Base-by-base conservation (phyloP, 225 moss, liverwort and hornwort genomes). In the Climacium dendroides region DNA sequence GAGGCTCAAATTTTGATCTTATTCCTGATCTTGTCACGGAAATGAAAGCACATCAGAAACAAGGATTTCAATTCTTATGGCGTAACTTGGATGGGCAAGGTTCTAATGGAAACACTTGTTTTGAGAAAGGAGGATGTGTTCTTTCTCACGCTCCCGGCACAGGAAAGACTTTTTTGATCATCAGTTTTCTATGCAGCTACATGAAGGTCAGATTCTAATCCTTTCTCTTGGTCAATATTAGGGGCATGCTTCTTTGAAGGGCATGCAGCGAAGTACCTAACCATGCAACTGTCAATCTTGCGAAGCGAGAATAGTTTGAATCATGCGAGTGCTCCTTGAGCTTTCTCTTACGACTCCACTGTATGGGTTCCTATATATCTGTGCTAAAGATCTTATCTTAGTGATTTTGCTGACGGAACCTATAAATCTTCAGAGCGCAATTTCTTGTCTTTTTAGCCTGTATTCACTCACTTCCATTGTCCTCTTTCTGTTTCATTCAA, bases 101-200 rank as follows among this genome's bases (percentile, higher is more conserved):
- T 87, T 90, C 90, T 13, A 88, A 83, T 45, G 85, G 88, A 53
- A 89, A 85, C 57, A 83, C 79, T 62, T 94, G 88, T 91, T 92
- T 85, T 74, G 93, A 95, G 70, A 87, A 94, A 81, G 94, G 95
- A 87, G 99, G 99, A 85, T 99, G 99, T 88, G 92, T 97, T 77
- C 87, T 99, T 81, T 97, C 99, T 86, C 99, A 99, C 90, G 97
- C 97, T 64, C 97, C 97, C 60, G 99, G 99, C 84, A 96, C 99
- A 57, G 99, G 99, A 70, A 99, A 99, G 91, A 95, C 95, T 26
- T 97, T 99, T 89, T 85, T 99, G 52, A 91, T 99, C 77, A 97
- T 99, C 81, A 91, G 95, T 85, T 99, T 99, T 80, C 87, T 99
- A 70, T 93, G 92, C 87, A 99, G 99, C 90, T 99, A 95, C 86